These are phyloP conservation scores for Monilinia vaccinii-corymbosi DNA, from an alignment of 2,329 filamentous ascomycete species.

Conservation along the genomic window DNA sequence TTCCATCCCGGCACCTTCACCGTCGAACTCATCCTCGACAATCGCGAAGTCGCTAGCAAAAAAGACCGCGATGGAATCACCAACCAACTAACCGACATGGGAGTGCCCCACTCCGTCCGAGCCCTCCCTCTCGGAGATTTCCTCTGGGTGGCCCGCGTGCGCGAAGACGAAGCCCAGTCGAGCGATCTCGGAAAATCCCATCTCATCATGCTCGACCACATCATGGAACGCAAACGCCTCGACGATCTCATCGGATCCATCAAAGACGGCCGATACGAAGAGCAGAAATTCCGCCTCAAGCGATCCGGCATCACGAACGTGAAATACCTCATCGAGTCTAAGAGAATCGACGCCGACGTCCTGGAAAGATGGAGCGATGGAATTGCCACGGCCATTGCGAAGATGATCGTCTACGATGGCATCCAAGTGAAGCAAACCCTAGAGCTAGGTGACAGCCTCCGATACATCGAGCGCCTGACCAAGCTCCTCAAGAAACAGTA, in stretches of 20 bases:
- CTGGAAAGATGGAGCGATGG: constrained; percentile 55
- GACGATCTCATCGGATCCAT: constrained; percentile 75
- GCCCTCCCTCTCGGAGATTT: constrained; percentile 65
- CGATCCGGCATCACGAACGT: constrained; percentile 68
- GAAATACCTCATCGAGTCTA: constrained; percentile 70
- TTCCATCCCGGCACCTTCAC: constrained; percentile 59
- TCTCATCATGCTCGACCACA: constrained; percentile 70
- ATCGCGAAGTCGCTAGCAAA: constrained; percentile 63
- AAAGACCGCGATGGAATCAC: constrained; percentile 68
- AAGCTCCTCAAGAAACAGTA: constrained; percentile 57
- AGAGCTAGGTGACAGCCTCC: constrained; percentile 69
- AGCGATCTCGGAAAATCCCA: constrained; percentile 51
- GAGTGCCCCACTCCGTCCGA: constrained; percentile 45
- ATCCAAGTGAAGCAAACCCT: constrained; percentile 71
- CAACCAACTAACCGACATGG: constrained; percentile 50
- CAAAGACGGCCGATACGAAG: constrained; percentile 73
- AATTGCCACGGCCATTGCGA: constrained; percentile 66
- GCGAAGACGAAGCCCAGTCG: constrained; percentile 37
- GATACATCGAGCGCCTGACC: constrained; percentile 67
- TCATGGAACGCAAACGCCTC: constrained; percentile 71
- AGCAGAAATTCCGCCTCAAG: constrained; percentile 73
- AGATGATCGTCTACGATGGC: constrained; percentile 68
- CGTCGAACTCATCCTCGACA: constrained; percentile 64
- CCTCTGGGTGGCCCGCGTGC: constrained; percentile 69
- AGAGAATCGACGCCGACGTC: constrained; percentile 48